Conservation (phyloP, 108 stramenopile genomes). For the Schizochytrium sp. region DNA sequence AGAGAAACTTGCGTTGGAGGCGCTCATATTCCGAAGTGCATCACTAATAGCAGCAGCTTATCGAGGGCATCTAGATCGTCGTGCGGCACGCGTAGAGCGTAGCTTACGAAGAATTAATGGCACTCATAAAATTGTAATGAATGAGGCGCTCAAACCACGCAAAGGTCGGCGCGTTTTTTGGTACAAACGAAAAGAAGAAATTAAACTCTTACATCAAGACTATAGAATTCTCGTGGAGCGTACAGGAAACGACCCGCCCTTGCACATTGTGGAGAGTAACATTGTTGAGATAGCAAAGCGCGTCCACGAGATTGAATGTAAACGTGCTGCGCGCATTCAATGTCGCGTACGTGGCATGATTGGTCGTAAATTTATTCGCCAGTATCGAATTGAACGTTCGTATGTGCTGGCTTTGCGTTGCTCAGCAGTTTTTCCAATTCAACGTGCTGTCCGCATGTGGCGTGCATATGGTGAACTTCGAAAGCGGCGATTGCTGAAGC, state of each 20-base stretch:
- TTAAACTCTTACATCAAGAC: constrained; percentile 7
- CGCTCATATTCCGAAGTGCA: background rate
- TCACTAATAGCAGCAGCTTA: constrained; percentile 16
- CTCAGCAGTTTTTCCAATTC: background rate
- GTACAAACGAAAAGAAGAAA: constrained; percentile 55
- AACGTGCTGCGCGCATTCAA: constrained; percentile 18
- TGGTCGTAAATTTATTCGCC: constrained; percentile 55
- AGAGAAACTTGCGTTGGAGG: background rate
- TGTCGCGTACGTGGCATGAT: constrained; percentile 46
- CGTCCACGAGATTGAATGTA: constrained; percentile 13
- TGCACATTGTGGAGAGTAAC: constrained; percentile 42
- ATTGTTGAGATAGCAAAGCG: constrained; percentile 29
- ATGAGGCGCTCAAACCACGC: constrained; percentile 28
- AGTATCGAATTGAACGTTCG: constrained; percentile 19
- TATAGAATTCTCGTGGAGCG: constrained; percentile 34
- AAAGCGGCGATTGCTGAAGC: background rate
- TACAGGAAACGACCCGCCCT: constrained; percentile 52
- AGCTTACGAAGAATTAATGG: constrained; percentile 9
- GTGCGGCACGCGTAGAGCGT: constrained; percentile 44
- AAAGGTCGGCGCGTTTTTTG: constrained; percentile 51
- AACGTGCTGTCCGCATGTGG: constrained; percentile 33
- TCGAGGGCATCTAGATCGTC: constrained; percentile 28
- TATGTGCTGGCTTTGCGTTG: background rate
- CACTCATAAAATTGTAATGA: constrained; percentile 1
- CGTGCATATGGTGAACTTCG: background rate